Conservation (phyloP, 805 yeast species). For the Monosporozyma servazzii region DNA sequence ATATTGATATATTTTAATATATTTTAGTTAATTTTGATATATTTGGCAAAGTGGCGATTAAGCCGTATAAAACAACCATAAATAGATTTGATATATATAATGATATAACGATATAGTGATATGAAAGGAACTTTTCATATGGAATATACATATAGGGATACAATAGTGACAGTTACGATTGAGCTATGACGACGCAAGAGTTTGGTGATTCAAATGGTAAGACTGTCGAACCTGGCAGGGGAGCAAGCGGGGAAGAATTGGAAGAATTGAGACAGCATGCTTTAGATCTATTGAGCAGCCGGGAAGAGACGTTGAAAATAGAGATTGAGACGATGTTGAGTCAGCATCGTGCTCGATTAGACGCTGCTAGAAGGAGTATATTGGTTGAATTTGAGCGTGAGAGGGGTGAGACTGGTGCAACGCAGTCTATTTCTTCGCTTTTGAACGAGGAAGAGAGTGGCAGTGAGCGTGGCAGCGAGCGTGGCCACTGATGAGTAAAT, state of each 20-base stretch:
- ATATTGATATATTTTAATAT: too few species aligned
- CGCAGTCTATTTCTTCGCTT: not conserved
- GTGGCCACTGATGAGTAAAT: too few species aligned
- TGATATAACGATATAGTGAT: too few species aligned
- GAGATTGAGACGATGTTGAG: not conserved
- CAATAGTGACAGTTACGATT: too few species aligned
- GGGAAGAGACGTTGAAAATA: not conserved
- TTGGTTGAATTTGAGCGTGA: not conserved
- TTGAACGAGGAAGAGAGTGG: not conserved
- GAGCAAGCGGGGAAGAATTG: too few species aligned
- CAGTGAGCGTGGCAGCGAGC: too few species aligned
- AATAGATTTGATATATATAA: not conserved
- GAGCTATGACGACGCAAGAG: too few species aligned
- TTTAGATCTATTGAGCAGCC: not conserved
- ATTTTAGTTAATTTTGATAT: not conserved
- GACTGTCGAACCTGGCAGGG: not conserved
- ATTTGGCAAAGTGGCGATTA: not conserved
- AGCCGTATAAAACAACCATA: not conserved
- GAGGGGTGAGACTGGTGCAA: not conserved
- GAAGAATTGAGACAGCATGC: not conserved
- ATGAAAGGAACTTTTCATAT: too few species aligned
- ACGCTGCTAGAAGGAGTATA: not conserved
- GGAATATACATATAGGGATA: too few species aligned
- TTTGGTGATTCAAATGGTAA: too few species aligned
- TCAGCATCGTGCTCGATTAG: not conserved